These are phyloP conservation scores for Leishmania mexicana DNA, from an alignment of 208 protist genomes.

Conservation along the genomic window DNA sequence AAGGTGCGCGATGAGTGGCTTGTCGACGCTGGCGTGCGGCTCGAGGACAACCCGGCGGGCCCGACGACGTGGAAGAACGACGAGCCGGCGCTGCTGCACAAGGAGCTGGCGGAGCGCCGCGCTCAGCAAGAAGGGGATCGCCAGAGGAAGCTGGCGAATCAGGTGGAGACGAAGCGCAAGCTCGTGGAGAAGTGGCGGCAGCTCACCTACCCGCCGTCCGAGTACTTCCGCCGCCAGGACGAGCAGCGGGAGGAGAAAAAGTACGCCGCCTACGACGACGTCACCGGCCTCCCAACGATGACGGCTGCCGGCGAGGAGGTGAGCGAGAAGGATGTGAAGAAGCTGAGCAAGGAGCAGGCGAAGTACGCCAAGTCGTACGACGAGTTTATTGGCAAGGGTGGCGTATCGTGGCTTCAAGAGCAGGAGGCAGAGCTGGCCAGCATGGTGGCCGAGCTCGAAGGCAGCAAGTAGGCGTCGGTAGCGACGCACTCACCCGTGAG, in stretches of 20 bases:
- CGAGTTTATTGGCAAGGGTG: constrained; percentile 68
- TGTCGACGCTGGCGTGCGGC: constrained; percentile 72
- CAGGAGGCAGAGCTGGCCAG: constrained; percentile 49
- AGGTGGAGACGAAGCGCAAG: constrained; percentile 66
- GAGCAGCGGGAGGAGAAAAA: constrained; percentile 30
- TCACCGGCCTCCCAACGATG: constrained; percentile 54
- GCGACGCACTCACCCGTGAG: neutral
- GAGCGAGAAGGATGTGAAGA: constrained; percentile 68
- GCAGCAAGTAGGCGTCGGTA: neutral
- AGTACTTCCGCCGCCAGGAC: constrained; percentile 48
- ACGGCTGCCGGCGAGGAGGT: constrained; percentile 47
- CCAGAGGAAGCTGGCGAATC: constrained; percentile 57
- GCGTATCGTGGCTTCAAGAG: constrained; percentile 51
- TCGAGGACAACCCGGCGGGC: constrained; percentile 77
- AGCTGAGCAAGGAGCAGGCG: constrained; percentile 67
- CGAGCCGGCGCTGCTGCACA: constrained; percentile 56
- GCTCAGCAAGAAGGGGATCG: constrained; percentile 43
- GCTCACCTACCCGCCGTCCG: constrained; percentile 40
- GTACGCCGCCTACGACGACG: constrained; percentile 58
- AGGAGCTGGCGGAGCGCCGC: constrained; percentile 54
- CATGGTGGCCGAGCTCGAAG: constrained; percentile 34
- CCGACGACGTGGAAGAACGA: constrained; percentile 82
- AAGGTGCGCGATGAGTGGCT: constrained; percentile 81
- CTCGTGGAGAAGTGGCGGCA: constrained; percentile 69
- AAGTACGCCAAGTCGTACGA: constrained; percentile 76